Evolutionary conservation across 306 rosid species (phyloP), one percentile per base, ranked within the genome.

Genomic region (Dryas octopetala): DNA sequence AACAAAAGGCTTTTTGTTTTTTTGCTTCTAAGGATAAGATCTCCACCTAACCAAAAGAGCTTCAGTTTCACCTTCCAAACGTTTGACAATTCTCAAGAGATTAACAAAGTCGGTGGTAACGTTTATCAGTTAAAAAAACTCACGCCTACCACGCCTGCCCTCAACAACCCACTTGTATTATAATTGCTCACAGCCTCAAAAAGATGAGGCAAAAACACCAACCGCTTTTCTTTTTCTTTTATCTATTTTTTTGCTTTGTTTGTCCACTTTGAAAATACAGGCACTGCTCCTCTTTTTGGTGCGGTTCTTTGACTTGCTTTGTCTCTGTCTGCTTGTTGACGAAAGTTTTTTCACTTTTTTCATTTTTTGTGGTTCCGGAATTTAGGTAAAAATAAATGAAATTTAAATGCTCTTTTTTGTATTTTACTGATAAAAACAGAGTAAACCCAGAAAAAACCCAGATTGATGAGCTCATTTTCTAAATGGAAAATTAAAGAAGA

Each of bases 21-120:
- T 60, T 41, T 48, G 63, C 38, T 46, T 47, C 47, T 49, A 26
- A 59, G 68, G 76, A 73, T 59, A 59, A 60, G 47, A 58, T 19
- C 50, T 51, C 66, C 74, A 67, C 75, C 86, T 38, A 62, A 47
- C 69, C 73, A 73, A 19, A 63, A 67, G 38, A 62, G 76, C 66
- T 40, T 12, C 48, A 32, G 38, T 32, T 32, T 32, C 71, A 53
- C 62, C 67, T 5, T 19, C 47, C 13, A 32, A 72, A 73, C 57
- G 19, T 73, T 17, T 8, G 69, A 26, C 53, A 48, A 13, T 63
- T 71, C 55, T 47, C 45, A n/a, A 55, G 4, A 54, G 40, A 38
- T 8, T 5, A 51, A 43, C 62, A 28, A 62, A 78, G 57, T 12
- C 12, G 64, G 49, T 60, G 64, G 49, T 60, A 17, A 78, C 44